These are phyloP conservation scores for Adenanthera pavonina DNA, from an alignment of 306 rosid genomes.

Conservation along the genomic window DNA sequence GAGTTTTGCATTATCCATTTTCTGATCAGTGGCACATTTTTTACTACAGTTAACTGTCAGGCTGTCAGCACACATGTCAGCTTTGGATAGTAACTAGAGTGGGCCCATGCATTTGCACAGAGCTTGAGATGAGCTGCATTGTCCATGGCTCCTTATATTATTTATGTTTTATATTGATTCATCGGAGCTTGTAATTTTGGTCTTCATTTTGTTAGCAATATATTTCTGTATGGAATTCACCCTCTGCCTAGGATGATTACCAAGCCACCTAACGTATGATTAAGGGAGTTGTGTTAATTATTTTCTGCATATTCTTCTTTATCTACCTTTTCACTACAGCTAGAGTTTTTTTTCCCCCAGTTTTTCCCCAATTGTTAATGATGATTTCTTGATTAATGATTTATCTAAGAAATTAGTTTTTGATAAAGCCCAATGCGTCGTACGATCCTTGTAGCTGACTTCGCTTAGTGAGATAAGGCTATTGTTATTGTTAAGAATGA, in stretches of 20 bases:
- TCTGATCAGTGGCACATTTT: slow-evolving; percentile 26
- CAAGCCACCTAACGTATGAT: slow-evolving; percentile 6
- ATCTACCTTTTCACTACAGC: neutral
- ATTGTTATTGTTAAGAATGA: neutral
- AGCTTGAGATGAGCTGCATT: too few relatives aligned
- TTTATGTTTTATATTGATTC: too few relatives aligned
- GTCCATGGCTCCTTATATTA: too few relatives aligned
- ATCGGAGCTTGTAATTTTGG: slow-evolving; percentile 18
- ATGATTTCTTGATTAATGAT: too few relatives aligned
- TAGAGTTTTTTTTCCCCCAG: neutral
- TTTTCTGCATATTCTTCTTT: slow-evolving; percentile 27
- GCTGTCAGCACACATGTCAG: slow-evolving; percentile 18
- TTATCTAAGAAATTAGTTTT: too few relatives aligned
- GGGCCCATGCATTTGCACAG: too few relatives aligned
- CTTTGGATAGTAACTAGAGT: slow-evolving; percentile 3
- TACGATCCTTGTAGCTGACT: too few relatives aligned
- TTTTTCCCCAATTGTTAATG: too few relatives aligned
- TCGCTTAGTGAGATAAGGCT: too few relatives aligned
- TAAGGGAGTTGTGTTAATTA: slow-evolving; percentile 7
- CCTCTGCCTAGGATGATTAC: neutral
- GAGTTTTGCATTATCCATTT: slow-evolving; percentile 24
- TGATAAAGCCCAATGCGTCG: too few relatives aligned
- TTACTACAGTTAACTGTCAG: slow-evolving; percentile 20
- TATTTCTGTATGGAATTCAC: slow-evolving; percentile 22
- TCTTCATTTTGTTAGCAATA: slow-evolving; percentile 25